Evolutionary conservation across 78 protist genomes (phyloP).

Genomic region (Mantamonas sphyraenae): DNA sequence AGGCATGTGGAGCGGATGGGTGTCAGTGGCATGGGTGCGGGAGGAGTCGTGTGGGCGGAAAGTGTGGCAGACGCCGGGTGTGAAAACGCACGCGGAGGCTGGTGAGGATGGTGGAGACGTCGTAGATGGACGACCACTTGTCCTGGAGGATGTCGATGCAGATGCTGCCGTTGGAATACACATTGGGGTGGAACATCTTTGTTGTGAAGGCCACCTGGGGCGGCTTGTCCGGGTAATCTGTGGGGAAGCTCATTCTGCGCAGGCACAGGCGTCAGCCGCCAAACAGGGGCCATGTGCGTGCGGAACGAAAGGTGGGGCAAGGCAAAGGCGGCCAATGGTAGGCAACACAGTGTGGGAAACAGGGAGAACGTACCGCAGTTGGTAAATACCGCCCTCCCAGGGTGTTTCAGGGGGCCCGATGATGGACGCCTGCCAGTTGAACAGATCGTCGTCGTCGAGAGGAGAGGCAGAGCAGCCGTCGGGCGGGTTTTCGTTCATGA

Average conservation of each 20-base stretch:
- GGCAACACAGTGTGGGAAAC: no score
- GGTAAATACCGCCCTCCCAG: constrained; percentile 50
- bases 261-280: no score
- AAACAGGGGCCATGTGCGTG: no score
- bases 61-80: no score
- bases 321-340: no score
- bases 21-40: no score
- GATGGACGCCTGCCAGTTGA: constrained; percentile 47
- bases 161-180: constrained; percentile 31
- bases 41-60: no score
- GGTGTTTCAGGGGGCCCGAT: constrained; percentile 52
- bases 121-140: constrained; percentile 42
- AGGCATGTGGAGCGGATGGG: no score
- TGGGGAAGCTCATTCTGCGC: constrained; percentile 25
- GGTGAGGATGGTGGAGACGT: constrained; percentile 29
- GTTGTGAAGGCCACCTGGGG: constrained; percentile 39
- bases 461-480: constrained; percentile 32
- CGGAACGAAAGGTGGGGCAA: no score
- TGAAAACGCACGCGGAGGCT: constrained; percentile 6
- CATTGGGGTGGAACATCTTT: constrained; percentile 31
- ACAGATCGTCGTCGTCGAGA: constrained; percentile 14
- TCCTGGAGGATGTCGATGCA: constrained; percentile 46
- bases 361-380: no score
- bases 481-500: background rate
- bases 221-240: constrained; percentile 43